Percentiles rank a stretch among this genome's conserved stretches.
Conservation (phyloP, 139 green algal genomes). For the Trebouxia sp. region DNA sequence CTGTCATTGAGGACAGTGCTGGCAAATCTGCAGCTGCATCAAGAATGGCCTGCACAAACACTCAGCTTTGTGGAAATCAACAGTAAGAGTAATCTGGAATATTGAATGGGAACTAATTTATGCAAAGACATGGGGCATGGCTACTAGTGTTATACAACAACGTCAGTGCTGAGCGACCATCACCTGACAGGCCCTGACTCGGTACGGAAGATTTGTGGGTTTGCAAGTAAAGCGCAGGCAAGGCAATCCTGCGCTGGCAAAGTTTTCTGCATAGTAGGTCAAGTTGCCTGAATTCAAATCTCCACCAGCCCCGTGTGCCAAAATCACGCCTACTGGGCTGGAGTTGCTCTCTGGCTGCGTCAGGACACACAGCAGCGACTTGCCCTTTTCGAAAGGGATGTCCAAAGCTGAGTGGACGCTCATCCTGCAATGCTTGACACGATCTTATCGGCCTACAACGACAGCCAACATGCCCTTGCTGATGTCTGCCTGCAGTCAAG, state of each 20-base stretch:
- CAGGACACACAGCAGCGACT: background rate
- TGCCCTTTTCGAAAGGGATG: conserved; percentile 17
- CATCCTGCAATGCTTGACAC: no score
- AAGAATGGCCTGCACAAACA: background rate
- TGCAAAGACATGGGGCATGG: no score
- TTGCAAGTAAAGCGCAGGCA: conserved; percentile 47
- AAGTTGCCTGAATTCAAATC: conserved; percentile 41
- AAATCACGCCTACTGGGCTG: conserved; percentile 30
- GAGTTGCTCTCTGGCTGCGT: background rate
- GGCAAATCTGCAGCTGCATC: background rate
- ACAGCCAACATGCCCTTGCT: no score
- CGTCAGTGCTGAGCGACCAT: background rate
- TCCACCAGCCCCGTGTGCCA: conserved; percentile 52
- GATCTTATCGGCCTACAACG: no score
- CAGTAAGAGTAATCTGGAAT: no score
- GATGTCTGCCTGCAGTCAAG: no score
- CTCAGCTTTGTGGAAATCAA: no score
- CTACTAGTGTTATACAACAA: no score
- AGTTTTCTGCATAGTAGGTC: conserved; percentile 7
- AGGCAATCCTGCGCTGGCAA: conserved; percentile 26
- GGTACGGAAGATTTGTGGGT: conserved; percentile 31
- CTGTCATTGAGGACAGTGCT: background rate
- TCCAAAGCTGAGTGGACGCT: background rate
- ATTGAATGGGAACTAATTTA: no score
- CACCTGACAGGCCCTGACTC: conserved; percentile 26